Base-by-base conservation (phyloP, 352 stramenopile species). In the Globisporangium orthogonon region DNA sequence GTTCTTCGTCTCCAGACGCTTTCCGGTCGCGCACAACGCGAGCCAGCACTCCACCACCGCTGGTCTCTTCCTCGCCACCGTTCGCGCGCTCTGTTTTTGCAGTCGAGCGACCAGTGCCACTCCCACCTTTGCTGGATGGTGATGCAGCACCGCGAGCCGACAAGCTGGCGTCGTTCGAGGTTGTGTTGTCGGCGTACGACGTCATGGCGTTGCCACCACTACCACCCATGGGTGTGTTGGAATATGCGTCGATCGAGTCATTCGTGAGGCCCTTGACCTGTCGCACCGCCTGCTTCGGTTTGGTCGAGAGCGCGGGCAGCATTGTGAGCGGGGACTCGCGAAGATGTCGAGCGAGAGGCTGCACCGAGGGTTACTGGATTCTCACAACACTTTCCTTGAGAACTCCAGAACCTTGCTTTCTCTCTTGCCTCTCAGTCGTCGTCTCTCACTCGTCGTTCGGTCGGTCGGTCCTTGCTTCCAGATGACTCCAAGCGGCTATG, bases 211-310 rank as follows among this genome's bases (percentile, higher is more conserved):
- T 69, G 29, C 41, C 41, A n/a, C 65, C 45, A 3, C 58, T 50
- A 31, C 43, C 43, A 10, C 62, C 56, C n/a, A 78, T 54, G 4
- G 76, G 65, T 49, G 71, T 83, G 53, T 90, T 88, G 30, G 82
- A 75, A 55, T 94, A 94, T 52, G 82, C 76, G 60, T 94, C 84
- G 67, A 94, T 94, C 43, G 82, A 90, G 70, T 92, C 84, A 73
- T 94, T 83, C 47, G 77, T 85, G 60, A 94, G 75, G 6, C 83
- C 78, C 54, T 89, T 74, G 35, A 94, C 71, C 56, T 94, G 84
- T 35, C 83, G 80, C 49, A 86, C 70, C n/a, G 76, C 70, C 68
- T 92, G 78, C 71, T 92, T 94, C 44, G 84, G 82, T 58, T 88
- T 87, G 52, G 81, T 86, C 35, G 76, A 90, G 60, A 94, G 78